Evolutionary conservation across 129 eudicot species (phyloP), one percentile per base, ranked within the genome.

Genomic region (Arctium lappa): DNA sequence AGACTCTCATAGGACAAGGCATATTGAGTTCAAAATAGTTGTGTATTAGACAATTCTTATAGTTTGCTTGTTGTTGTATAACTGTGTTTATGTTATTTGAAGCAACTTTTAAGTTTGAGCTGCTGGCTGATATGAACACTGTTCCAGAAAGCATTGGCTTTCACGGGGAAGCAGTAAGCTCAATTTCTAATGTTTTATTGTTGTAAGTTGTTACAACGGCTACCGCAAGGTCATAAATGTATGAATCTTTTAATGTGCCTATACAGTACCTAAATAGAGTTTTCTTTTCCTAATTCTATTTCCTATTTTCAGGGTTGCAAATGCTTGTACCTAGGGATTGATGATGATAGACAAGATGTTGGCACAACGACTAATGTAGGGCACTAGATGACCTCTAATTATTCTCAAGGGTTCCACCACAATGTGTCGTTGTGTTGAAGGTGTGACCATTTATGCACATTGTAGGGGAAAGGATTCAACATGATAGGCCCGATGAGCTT

Each of bases 221-320:
- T 95, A 95, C 85, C 96, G 93, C 66, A 95, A 95, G 83, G 89
- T 95, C 81, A 86, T 95, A 76, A 93, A 95, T 97, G 98, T 89
- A 78, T 15, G 79, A 38, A 63, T 74, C 29, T 7, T 80, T 82
- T 70, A 69, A n/a, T 2, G 10, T 72, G 3, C 72, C 27, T 22
- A 22, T 22, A 22, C 27, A 22, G 27, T 22, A 22, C 27, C 27
- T 22, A 22, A 22, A 22, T 22, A 22, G 27, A 22, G 27, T 9
- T 75, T 63, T 8, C 56, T 66, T 81, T 75, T 81, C 66, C 53
- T 83, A 40, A 34, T 44, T 79, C 7, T 36, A 27, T 7, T 72
- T 13, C 3, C 44, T n/a, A 80, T 79, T 81, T 80, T 82, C 87
- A 93, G 98, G 94, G 93, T 44, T 85, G 91, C 84, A 91, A 91